Base-by-base conservation (phyloP, 2,329 filamentous ascomycete species). In the Diaporthe destruens region DNA sequence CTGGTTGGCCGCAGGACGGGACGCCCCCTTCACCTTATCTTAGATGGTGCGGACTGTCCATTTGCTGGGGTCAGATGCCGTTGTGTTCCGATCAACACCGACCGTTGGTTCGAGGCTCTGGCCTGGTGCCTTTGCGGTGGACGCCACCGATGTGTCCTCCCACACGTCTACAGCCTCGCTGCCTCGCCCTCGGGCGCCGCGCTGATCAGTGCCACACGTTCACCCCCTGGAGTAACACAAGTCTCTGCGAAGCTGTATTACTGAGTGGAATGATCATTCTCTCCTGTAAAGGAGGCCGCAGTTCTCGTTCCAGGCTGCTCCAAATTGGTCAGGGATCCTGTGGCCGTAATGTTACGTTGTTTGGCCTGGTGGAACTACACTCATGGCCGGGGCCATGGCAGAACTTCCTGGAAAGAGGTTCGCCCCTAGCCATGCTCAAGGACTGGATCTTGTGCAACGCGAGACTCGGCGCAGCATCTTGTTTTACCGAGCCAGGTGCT, bases 21-120 rank as follows among this genome's bases (percentile, higher is more conserved):
- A 56, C 36, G 61, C 56, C 51, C 47, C 53, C 55, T 71, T 71
- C 71, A 73, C 61, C 71, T 74, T 69, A 73, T 74, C 73, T 74
- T 61, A 73, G 73, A 74, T 74, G 67, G 67, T 69, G 73, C 68
- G 61, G 71, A 39, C 49, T 55, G 47, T 63, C 23, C 47, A 47
- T 47, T 54, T 14, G 39, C 34, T 47, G 47, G 29, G 51, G n/a
- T 39, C 32, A n/a, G n/a, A 47, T 16, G 36, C n/a, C 32, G 29
- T 53, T 69, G 44, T 59, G 42, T 18, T 47, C 65, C 51, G 32
- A 72, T 59, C 42, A 18, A 71, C 25, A 59, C 39, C 54, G 57
- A 42, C 7, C 66, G 72, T 68, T 71, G 73, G 74, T 51, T 72
- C 69, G 72, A 71, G 56, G 55, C 63, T 39, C 32, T 69, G 32